These are phyloP conservation scores for Volvox africanus DNA, from an alignment of 139 green algal species.

Conservation along the genomic window DNA sequence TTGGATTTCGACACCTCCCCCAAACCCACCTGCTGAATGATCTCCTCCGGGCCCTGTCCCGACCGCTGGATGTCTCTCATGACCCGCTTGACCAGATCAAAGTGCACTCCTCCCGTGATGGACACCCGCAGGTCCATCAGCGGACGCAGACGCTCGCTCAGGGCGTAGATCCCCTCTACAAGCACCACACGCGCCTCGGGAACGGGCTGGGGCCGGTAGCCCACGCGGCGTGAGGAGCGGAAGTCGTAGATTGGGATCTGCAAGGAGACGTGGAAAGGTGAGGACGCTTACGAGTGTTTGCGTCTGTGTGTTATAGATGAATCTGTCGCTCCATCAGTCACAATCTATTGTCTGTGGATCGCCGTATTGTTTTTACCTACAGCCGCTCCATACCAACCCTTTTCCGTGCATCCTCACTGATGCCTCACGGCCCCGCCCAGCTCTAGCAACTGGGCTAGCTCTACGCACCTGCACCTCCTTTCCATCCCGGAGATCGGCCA, in stretches of 20 bases:
- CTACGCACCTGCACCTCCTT: constrained; percentile 69
- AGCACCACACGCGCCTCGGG: constrained; percentile 87
- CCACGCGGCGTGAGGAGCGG: constrained; percentile 84
- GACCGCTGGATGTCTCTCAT: constrained; percentile 94
- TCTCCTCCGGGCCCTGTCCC: constrained; percentile 91
- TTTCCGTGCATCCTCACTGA: too few species aligned
- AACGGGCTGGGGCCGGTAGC: constrained; percentile 77
- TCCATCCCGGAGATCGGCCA: constrained; percentile 84
- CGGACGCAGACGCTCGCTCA: constrained; percentile 80
- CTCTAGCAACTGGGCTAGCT: too few species aligned
- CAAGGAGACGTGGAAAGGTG: not conserved
- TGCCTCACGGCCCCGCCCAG: too few species aligned
- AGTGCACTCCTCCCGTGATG: constrained; percentile 96
- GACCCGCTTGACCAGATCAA: constrained; percentile 98
- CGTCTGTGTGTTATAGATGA: too few species aligned
- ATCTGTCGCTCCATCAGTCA: too few species aligned
- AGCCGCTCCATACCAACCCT: too few species aligned
- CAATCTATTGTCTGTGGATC: too few species aligned
- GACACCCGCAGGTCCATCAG: constrained; percentile 91
- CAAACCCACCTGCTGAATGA: constrained; percentile 96
- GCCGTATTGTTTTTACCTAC: too few species aligned
- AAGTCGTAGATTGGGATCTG: constrained; percentile 97
- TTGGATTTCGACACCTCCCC: too few species aligned
- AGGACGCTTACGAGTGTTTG: not conserved
- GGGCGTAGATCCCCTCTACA: constrained; percentile 97